These are phyloP conservation scores for Fusarium gaditjirri DNA, from an alignment of 2,329 filamentous ascomycete species.

Conservation along the genomic window DNA sequence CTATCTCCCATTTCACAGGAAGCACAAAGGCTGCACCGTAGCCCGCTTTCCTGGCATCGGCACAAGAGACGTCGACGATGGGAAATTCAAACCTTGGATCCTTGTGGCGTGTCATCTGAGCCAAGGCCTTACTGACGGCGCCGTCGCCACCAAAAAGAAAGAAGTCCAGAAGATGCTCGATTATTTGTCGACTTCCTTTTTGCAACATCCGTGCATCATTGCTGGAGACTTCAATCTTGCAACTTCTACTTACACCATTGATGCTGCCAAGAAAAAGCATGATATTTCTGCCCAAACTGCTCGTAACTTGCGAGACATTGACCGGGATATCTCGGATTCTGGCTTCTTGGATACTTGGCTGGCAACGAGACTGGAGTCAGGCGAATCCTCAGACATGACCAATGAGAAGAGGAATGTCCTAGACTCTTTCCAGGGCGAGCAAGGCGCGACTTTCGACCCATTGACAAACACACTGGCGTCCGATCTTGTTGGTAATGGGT, in stretches of 20 bases:
- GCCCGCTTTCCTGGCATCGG: constrained; percentile 52
- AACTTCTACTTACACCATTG: constrained; percentile 67
- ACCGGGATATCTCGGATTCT: constrained; percentile 56
- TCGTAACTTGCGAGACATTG: constrained; percentile 56
- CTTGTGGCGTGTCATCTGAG: constrained; percentile 71
- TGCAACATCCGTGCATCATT: constrained; percentile 62
- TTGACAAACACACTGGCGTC: constrained; percentile 65
- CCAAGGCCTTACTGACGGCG: constrained; percentile 67
- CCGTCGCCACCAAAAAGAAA: constrained; percentile 65
- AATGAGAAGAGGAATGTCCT: constrained; percentile 42
- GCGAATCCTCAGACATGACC: constrained; percentile 50
- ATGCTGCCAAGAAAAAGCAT: constrained; percentile 62
- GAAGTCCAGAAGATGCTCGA: constrained; percentile 64
- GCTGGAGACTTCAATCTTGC: constrained; percentile 74
- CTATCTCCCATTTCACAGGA: constrained; percentile 61
- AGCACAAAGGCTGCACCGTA: constrained; percentile 68
- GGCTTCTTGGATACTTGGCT: constrained; percentile 65
- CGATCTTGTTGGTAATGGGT: constrained; percentile 57
- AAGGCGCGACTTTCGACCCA: constrained; percentile 74
- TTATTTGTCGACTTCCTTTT: constrained; percentile 56
- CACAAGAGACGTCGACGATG: constrained; percentile 1
- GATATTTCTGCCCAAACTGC: constrained; percentile 63
- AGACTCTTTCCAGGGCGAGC: constrained; percentile 65
- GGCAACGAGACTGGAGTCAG: constrained; percentile 55
- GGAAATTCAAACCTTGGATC: constrained; percentile 53